Evolutionary conservation across 441 rosid species (phyloP), one percentile per base, ranked within the genome.

Genomic region (Croton setiger): DNA sequence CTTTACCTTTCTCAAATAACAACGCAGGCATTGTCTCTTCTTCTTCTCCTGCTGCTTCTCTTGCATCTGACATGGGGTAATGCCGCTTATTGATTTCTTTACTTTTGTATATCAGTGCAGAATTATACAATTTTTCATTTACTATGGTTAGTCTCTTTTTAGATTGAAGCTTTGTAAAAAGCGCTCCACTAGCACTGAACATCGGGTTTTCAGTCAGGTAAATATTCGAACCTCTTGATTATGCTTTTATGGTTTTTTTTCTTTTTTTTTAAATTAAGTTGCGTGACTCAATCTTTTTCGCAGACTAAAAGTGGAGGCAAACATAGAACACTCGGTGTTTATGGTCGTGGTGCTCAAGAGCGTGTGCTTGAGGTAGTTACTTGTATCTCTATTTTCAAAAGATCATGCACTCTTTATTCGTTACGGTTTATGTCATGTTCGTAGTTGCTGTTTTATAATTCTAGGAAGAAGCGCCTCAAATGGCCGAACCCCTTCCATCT

Each of bases 311-410:
- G 79, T 62, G 67, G 78, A 51, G 63, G 60, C 65, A 71, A 55
- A 72, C 70, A 39, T 68, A 62, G 45, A 60, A 68, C 60, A 59
- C 31, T 81, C 60, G 59, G 66, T 62, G 90, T 80, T 55, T 79
- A 76, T 47, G 78, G 83, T 76, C 83, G 68, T 68, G 84, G 81
- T 61, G 79, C 91, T 67, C 79, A 74, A 60, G 86, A 87, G 64
- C 85, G 84, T 4, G 81, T 88, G 56, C 81, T 86, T 45, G 85
- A 92, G 93, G 96, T 86, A 73, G 21, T 61, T 75, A 27, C 31
- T 36, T 48, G 7, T 48, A 37, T n/a, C 13, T 17, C 14, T 49
- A 1, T 49, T 49, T 49, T 15, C 20, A 17, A 17, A 20, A 7
- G 17, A 3, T 49, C 5, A 49, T 15, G 21, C 21, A 2, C 4